These are phyloP conservation scores for Nemania abortiva DNA, from an alignment of 2,329 filamentous ascomycete species.

Conservation along the genomic window DNA sequence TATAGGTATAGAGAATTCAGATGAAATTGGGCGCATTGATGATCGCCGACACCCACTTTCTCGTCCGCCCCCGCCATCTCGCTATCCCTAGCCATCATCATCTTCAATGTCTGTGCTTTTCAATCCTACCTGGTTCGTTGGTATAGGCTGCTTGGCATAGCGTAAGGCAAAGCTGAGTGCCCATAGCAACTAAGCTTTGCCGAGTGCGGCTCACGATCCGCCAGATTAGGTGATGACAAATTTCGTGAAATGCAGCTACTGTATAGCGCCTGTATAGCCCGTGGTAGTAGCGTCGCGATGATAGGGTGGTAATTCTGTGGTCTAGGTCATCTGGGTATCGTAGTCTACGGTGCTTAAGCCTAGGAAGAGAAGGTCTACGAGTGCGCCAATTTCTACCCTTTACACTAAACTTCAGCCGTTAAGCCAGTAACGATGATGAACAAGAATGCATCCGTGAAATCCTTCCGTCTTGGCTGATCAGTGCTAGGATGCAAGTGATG, in stretches of 20 bases:
- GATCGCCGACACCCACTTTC: slow-evolving; percentile 22
- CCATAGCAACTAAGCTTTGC: slow-evolving; percentile 37
- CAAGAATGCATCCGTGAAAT: slow-evolving; percentile 26
- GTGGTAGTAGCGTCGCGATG: slow-evolving; percentile 27
- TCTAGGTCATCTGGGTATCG: not conserved
- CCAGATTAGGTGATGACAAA: slow-evolving; percentile 39
- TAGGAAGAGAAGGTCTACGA: slow-evolving; percentile 13
- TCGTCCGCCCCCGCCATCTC: slow-evolving; percentile 21
- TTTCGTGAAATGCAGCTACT: slow-evolving; percentile 23
- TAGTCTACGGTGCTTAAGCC: not conserved
- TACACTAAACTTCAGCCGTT: slow-evolving; percentile 26
- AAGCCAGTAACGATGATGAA: not conserved
- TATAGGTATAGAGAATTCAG: slow-evolving; percentile 14
- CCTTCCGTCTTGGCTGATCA: slow-evolving; percentile 29
- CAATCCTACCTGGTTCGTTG: slow-evolving; percentile 16
- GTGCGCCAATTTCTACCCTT: slow-evolving; percentile 25
- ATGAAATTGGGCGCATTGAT: slow-evolving; percentile 31
- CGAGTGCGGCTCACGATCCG: slow-evolving; percentile 39
- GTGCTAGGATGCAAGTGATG: slow-evolving; percentile 21
- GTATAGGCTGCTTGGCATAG: not conserved
- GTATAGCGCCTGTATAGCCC: slow-evolving; percentile 22
- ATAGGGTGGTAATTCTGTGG: slow-evolving; percentile 34
- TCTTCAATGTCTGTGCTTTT: slow-evolving; percentile 20
- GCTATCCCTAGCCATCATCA: not conserved
- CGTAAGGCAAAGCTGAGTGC: slow-evolving; percentile 20